Conservation (phyloP, 2,329 filamentous ascomycete species). For the Fusarium sp. region DNA sequence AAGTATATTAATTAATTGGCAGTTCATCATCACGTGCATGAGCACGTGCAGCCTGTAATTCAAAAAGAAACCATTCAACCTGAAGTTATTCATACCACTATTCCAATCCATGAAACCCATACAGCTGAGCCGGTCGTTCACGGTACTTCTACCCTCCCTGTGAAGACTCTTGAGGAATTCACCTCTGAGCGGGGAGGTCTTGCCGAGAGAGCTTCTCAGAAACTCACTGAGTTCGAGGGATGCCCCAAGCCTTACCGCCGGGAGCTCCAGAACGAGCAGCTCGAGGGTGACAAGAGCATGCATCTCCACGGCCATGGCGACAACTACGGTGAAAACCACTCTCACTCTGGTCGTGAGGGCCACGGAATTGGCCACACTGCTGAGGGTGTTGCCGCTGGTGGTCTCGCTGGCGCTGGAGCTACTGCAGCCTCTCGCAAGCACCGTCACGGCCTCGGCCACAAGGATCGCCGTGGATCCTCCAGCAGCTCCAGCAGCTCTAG, state of each 20-base stretch:
- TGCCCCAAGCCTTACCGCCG: conserved; percentile 60
- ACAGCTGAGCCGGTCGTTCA: conserved; percentile 76
- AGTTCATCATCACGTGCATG: conserved; percentile 65
- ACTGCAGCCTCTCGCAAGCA: conserved; percentile 26
- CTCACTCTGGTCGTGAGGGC: conserved; percentile 7
- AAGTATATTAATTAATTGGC: not conserved
- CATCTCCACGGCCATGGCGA: conserved; percentile 31
- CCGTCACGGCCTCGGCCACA: conserved; percentile 24
- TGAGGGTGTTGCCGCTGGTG: conserved; percentile 26
- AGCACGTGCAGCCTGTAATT: conserved; percentile 77
- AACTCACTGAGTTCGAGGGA: conserved; percentile 70
- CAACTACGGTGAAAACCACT: conserved; percentile 32
- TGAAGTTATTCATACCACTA: conserved; percentile 76
- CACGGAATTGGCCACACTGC: conserved; percentile 10
- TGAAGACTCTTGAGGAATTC: conserved; percentile 75
- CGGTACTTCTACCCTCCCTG: conserved; percentile 70
- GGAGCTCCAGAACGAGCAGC: conserved; percentile 24
- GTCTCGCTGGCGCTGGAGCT: conserved; percentile 27
- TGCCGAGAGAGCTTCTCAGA: conserved; percentile 64
- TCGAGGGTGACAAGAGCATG: conserved; percentile 32
- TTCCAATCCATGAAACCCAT: conserved; percentile 79
- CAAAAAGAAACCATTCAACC: conserved; percentile 77
- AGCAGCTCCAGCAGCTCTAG: conserved; percentile 30
- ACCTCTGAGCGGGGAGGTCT: conserved; percentile 59
- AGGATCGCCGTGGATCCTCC: conserved; percentile 27